Evolutionary conservation across 805 yeast genomes (phyloP).

Genomic region (Candida sakaeoensis): DNA sequence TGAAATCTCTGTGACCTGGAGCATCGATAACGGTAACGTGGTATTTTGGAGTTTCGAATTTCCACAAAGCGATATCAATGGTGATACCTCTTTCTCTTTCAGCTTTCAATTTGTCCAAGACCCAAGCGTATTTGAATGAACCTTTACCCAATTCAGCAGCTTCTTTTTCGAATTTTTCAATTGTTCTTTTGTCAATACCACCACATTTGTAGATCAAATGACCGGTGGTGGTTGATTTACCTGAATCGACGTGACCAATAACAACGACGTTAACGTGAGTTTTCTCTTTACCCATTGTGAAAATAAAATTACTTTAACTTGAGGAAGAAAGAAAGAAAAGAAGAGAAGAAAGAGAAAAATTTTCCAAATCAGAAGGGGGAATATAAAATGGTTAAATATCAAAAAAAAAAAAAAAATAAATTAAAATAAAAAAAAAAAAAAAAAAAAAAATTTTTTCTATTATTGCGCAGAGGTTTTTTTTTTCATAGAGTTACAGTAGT

Average conservation of each 20-base stretch:
- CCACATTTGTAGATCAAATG: conserved; percentile 99
- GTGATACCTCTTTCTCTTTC: too few species aligned
- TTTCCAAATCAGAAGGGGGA: conserved; percentile 5
- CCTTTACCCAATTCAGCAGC: conserved; percentile 96
- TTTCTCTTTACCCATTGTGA: conserved; percentile 84
- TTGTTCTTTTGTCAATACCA: conserved; percentile 98
- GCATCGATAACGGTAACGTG: too few species aligned
- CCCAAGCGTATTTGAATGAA: too few species aligned
- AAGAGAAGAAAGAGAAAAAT: conserved; percentile 9
- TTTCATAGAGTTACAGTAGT: too few species aligned
- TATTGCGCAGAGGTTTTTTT: conserved; percentile 1
- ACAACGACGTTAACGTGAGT: conserved; percentile 99
- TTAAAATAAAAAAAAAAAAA: neutral
- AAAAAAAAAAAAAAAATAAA: conserved; percentile 2
- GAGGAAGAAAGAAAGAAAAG: conserved; percentile 8
- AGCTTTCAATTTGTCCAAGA: too few species aligned
- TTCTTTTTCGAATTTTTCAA: conserved; percentile 97
- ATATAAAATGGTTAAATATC: conserved; percentile 3
- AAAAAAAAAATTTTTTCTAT: conserved; percentile 3
- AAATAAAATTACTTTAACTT: conserved; percentile 34
- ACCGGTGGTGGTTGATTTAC: conserved; percentile 92
- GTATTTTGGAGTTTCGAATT: too few species aligned
- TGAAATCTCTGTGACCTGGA: too few species aligned
- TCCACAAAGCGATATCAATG: too few species aligned
- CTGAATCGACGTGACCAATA: conserved; percentile 99